These are phyloP conservation scores for Trichoderma afroharzianum DNA, from an alignment of 2,329 filamentous ascomycete genomes.

Conservation along the genomic window DNA sequence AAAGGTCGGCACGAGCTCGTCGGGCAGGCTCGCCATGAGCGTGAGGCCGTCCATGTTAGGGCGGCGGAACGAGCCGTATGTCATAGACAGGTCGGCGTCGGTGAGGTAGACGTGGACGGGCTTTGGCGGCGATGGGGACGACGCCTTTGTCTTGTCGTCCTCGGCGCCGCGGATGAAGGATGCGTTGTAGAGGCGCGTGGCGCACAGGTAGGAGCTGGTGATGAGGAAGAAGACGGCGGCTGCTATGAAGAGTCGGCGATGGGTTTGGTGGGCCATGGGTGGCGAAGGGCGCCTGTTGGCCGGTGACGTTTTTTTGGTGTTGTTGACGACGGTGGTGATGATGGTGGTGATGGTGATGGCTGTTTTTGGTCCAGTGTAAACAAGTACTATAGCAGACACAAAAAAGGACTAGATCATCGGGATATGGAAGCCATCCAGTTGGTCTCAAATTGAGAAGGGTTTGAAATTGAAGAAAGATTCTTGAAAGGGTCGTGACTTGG, in stretches of 20 bases:
- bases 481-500: not conserved
- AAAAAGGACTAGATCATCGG: not conserved
- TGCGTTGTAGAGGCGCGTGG: slow-evolving; percentile 29
- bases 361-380: not conserved
- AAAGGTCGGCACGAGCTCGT: slow-evolving; percentile 30
- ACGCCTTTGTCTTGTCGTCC: not conserved
- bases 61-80: slow-evolving; percentile 38
- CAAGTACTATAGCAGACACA: not conserved
- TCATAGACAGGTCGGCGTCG: slow-evolving; percentile 37
- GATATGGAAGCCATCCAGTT: not conserved
- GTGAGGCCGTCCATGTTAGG: slow-evolving; percentile 35
- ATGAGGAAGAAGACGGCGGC: slow-evolving; percentile 33
- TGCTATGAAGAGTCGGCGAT: slow-evolving; percentile 31
- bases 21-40: slow-evolving; percentile 31
- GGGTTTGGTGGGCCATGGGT: slow-evolving; percentile 24
- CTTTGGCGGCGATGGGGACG: not conserved
- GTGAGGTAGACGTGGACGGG: slow-evolving; percentile 19
- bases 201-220: slow-evolving; percentile 33
- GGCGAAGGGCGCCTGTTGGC: not conserved
- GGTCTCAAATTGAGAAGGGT: not conserved
- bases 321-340: not conserved
- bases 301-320: not conserved
- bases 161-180: slow-evolving; percentile 6
- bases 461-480: not conserved
- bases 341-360: not conserved